phyloP scores from a whole-genome alignment of 306 rosid genomes.

The Dicorynia guianensis region DNA sequence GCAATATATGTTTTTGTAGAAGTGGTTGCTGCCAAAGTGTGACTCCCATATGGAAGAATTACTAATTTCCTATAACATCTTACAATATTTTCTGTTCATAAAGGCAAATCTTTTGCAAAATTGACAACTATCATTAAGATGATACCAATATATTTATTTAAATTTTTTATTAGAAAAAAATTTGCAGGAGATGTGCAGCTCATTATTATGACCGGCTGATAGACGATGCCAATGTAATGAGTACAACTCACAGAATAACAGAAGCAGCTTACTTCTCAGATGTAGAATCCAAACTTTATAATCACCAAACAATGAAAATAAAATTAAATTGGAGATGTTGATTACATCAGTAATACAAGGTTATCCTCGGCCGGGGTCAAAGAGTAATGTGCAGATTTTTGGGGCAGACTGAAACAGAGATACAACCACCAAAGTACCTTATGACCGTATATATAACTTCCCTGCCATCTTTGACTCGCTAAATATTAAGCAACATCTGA shows the following conservation, averaged over 20 bases:
- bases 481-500: slow-evolving; percentile 45
- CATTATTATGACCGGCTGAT: not conserved
- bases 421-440: slow-evolving; percentile 39
- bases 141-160: not conserved
- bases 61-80: too few species aligned
- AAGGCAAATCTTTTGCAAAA: not conserved
- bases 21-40: too few species aligned
- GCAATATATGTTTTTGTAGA: too few species aligned
- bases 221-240: slow-evolving; percentile 6
- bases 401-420: slow-evolving; percentile 45
- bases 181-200: slow-evolving; percentile 13
- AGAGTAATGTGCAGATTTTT: slow-evolving; percentile 43
- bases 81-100: too few species aligned
- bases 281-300: slow-evolving; percentile 26
- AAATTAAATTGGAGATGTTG: slow-evolving; percentile 46
- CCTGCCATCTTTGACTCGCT: slow-evolving; percentile 54
- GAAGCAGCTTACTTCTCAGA: not conserved
- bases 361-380: slow-evolving; percentile 51
- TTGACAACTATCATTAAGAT: not conserved
- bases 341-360: slow-evolving; percentile 54
- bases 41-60: too few species aligned
- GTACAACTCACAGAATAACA: slow-evolving; percentile 2
- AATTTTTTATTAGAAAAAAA: not conserved
- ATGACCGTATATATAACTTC: slow-evolving; percentile 45
- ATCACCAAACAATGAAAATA: slow-evolving; percentile 32